Percentiles rank a stretch among this genome's conserved stretches.
phyloP scores from a whole-genome alignment of 768 basidiomycete genomes.

The Suillus subluteus region DNA sequence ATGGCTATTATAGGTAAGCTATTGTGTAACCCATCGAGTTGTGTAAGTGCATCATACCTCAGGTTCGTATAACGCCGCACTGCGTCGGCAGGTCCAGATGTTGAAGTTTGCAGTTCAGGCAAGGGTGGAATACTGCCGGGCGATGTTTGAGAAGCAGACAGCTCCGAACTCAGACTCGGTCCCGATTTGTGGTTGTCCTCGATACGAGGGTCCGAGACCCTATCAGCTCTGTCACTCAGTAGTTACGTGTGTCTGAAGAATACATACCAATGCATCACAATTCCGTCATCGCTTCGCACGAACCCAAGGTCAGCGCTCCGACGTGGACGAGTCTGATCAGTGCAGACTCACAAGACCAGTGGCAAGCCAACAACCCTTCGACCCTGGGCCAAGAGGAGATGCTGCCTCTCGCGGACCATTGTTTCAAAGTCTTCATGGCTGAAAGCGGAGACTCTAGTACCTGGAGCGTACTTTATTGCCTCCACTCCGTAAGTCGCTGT shows the following conservation, averaged over 20 bases:
- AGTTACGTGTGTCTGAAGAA: background rate
- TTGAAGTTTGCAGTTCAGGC: background rate
- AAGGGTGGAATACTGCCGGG: background rate
- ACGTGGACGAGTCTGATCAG: background rate
- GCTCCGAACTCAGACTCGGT: background rate
- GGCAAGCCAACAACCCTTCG: conserved; percentile 30
- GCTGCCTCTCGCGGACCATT: conserved; percentile 22
- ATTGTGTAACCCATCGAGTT: background rate
- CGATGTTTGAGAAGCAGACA: background rate
- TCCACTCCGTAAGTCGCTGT: conserved; percentile 31
- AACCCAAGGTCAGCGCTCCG: conserved; percentile 14
- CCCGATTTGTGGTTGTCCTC: background rate
- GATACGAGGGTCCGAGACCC: background rate
- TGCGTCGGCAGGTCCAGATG: background rate
- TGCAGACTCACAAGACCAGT: conserved; percentile 27
- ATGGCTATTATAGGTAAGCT: background rate
- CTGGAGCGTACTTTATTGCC: conserved; percentile 25
- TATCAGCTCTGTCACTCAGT: background rate
- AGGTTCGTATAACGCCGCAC: background rate
- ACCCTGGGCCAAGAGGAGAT: conserved; percentile 23
- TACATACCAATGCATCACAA: conserved; percentile 33
- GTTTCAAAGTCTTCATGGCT: conserved; percentile 18
- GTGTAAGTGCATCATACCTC: background rate
- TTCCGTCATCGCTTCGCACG: conserved; percentile 29
- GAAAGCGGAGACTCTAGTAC: conserved; percentile 16